phyloP scores from a whole-genome alignment of 2,329 filamentous ascomycete genomes.

The Ceratocystis variospora region DNA sequence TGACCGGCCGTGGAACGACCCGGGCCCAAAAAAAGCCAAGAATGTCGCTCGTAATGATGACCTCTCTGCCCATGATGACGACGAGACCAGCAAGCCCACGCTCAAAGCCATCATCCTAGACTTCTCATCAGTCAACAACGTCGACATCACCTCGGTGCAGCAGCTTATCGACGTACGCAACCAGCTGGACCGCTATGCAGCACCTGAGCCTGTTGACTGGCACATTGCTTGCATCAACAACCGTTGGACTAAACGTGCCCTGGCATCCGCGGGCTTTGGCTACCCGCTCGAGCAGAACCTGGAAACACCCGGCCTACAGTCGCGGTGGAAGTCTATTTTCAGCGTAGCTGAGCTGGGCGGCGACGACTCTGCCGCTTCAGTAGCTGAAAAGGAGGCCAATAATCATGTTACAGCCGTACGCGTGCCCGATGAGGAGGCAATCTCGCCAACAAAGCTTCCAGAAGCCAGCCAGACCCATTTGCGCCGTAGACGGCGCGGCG shows the following conservation, averaged over 20 bases:
- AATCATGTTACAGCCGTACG: constrained; percentile 27
- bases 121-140: constrained; percentile 84
- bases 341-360: constrained; percentile 78
- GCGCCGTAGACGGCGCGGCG: constrained; percentile 34
- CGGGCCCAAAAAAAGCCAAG: constrained; percentile 51
- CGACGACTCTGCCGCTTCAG: constrained; percentile 51
- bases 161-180: constrained; percentile 88
- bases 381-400: constrained; percentile 51
- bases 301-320: constrained; percentile 35
- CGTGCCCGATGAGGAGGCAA: constrained; percentile 9
- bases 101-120: constrained; percentile 87
- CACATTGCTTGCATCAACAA: constrained; percentile 91
- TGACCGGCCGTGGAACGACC: constrained; percentile 91
- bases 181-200: constrained; percentile 73
- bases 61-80: constrained; percentile 19
- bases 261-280: constrained; percentile 78
- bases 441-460: background rate
- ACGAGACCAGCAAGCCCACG: constrained; percentile 43
- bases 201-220: constrained; percentile 79
- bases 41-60: constrained; percentile 25
- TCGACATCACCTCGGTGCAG: constrained; percentile 86
- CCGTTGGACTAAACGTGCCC: constrained; percentile 83
- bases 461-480: background rate
- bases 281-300: constrained; percentile 46
- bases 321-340: constrained; percentile 89